phyloP scores from a whole-genome alignment of 768 basidiomycete species.

The Boletus patriciae region DNA sequence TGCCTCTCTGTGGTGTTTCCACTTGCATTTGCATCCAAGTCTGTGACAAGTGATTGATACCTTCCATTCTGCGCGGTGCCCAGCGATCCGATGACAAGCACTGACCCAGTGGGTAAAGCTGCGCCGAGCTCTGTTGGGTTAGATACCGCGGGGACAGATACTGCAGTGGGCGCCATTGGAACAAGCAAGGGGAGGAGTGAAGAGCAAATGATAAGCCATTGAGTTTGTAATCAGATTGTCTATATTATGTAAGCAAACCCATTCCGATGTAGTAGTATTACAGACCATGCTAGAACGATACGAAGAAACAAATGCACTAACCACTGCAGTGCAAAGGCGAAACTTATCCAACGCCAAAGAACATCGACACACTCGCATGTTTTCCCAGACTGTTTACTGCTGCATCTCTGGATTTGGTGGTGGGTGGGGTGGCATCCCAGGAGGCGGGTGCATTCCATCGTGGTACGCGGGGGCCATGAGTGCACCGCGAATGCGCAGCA shows the following conservation, averaged over 20 bases:
- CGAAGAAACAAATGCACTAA: slow-evolving; percentile 3
- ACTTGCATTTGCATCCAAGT: slow-evolving; percentile 46
- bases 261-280: neutral
- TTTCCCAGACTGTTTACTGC: slow-evolving; percentile 11
- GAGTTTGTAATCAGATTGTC: slow-evolving; percentile 23
- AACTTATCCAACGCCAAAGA: slow-evolving; percentile 1
- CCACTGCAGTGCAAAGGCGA: neutral
- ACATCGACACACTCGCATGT: neutral
- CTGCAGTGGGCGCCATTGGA: slow-evolving; percentile 56
- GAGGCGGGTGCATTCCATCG: slow-evolving; percentile 40
- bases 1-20: slow-evolving; percentile 65
- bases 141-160: slow-evolving; percentile 15
- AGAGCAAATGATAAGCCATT: neutral
- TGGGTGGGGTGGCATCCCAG: slow-evolving; percentile 38
- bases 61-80: slow-evolving; percentile 75
- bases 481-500: slow-evolving; percentile 72
- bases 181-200: neutral
- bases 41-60: slow-evolving; percentile 69
- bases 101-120: slow-evolving; percentile 41
- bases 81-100: slow-evolving; percentile 76
- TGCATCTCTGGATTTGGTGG: slow-evolving; percentile 37
- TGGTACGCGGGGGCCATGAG: slow-evolving; percentile 53
- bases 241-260: slow-evolving; percentile 22
- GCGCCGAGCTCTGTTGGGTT: slow-evolving; percentile 27
- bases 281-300: neutral